These are phyloP conservation scores for Lycium ferocissimum DNA, from an alignment of 257 asterid species.

Conservation along the genomic window DNA sequence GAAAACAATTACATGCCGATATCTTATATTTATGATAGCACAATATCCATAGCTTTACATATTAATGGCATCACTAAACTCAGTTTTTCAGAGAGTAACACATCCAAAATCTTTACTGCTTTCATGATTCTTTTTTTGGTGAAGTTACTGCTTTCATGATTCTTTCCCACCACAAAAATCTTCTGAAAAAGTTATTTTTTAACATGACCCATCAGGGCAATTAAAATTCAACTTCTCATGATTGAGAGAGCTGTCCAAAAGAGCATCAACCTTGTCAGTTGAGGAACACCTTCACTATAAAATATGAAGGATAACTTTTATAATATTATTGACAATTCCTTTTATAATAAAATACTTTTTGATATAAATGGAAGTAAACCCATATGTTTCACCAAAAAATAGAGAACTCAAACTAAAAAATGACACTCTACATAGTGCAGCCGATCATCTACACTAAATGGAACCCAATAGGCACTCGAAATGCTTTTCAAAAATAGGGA, in stretches of 20 bases:
- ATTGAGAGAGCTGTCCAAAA: slow-evolving; percentile 11
- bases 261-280: not conserved
- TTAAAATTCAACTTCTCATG: not conserved
- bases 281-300: not conserved
- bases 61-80: not conserved
- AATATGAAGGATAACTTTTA: too few species aligned
- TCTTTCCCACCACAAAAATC: not conserved
- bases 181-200: not conserved
- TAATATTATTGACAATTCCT: too few species aligned
- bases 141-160: slow-evolving; percentile 4
- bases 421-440: too few species aligned
- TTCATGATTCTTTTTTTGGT: slow-evolving; percentile 9
- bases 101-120: slow-evolving; percentile 1
- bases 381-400: too few species aligned
- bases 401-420: too few species aligned
- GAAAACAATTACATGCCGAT: slow-evolving; percentile 11
- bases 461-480: too few species aligned
- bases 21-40: slow-evolving; percentile 22
- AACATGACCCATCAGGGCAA: not conserved
- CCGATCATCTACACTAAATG: too few species aligned
- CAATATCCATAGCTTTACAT: not conserved
- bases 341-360: too few species aligned
- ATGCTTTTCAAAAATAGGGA: too few species aligned
- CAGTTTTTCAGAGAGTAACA: not conserved
- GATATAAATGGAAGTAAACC: too few species aligned